These are phyloP conservation scores for Salix exigua DNA, from an alignment of 345 rosid species.

Conservation along the genomic window DNA sequence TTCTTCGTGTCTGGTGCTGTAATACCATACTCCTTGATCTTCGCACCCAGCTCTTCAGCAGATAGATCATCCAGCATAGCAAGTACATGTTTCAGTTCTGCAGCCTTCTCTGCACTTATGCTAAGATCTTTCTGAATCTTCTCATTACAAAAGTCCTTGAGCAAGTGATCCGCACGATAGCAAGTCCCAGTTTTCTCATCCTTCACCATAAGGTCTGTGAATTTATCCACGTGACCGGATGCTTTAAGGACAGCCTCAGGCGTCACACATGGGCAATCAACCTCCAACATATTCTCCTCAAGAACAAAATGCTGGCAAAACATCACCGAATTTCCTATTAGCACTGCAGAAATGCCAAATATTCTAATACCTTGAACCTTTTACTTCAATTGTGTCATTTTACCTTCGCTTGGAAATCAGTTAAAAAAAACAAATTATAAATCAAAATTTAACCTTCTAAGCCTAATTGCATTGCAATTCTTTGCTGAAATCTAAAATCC, in stretches of 20 bases:
- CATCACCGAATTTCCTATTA: background rate
- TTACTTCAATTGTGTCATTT: background rate
- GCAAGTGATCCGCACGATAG: conserved; percentile 85
- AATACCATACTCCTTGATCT: conserved; percentile 78
- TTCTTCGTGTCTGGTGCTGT: conserved; percentile 79
- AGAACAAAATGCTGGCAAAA: conserved; percentile 81
- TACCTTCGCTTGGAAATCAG: background rate
- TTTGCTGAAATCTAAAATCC: background rate
- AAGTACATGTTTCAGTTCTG: conserved; percentile 72
- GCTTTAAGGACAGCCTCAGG: conserved; percentile 94
- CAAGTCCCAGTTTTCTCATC: conserved; percentile 83
- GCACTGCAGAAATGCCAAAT: background rate
- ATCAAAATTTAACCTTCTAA: background rate
- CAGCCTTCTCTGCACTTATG: conserved; percentile 64
- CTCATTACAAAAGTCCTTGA: conserved; percentile 81
- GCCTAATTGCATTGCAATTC: background rate
- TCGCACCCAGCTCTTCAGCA: conserved; percentile 68
- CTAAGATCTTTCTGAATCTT: conserved; percentile 82
- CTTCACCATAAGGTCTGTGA: conserved; percentile 96
- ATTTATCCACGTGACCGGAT: conserved; percentile 95
- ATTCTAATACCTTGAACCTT: background rate
- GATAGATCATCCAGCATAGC: conserved; percentile 82
- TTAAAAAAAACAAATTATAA: background rate
- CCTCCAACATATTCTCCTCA: conserved; percentile 93
- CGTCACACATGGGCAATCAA: conserved; percentile 92